Base-by-base conservation (phyloP, 352 stramenopile species). In the Pythium phragmitis region DNA sequence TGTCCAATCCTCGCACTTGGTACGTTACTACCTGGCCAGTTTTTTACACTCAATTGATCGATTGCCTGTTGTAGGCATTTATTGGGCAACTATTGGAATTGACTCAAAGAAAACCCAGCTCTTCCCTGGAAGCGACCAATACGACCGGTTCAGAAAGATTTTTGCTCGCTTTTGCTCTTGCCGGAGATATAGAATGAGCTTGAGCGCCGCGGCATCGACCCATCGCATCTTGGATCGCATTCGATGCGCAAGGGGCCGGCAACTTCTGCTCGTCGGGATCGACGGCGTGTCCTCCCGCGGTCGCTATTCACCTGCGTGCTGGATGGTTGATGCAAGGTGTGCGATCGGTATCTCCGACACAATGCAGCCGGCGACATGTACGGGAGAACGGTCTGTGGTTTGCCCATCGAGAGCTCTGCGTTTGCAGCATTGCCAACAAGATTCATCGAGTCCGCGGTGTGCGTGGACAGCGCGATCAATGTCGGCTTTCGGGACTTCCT, bases 1-100 rank as follows among this genome's bases (percentile, higher is more conserved):
- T 81, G 70, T 13, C 65, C 64, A 7, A 57, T 77, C 37, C 55
- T 79, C 3, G n/a, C 53, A n/a, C n/a, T n/a, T n/a, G n/a, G n/a
- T n/a, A n/a, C n/a, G n/a, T n/a, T n/a, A n/a, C n/a, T n/a, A n/a
- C n/a, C n/a, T n/a, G n/a, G n/a, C n/a, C n/a, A n/a, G n/a, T n/a
- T n/a, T n/a, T n/a, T n/a, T n/a, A n/a, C 30, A 17, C n/a, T n/a
- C n/a, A 21, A 14, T 49, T 60, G 26, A 55, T 47, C 43, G 8
- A 67, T 23, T 39, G 12, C 37, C n/a, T 41, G 65, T n/a, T 34
- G 12, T 39, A 63, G 56, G 56, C 3, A 63, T 69, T 8, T 63
- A 68, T 30, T 72, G 39, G 54, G 47, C 57, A 45, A 47, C 52
- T 2, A 48, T 57, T 7, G 53, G 48, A 3, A 42, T 68, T 12